Base-by-base conservation (phyloP, 345 rosid species). In the Citrus glauca region DNA sequence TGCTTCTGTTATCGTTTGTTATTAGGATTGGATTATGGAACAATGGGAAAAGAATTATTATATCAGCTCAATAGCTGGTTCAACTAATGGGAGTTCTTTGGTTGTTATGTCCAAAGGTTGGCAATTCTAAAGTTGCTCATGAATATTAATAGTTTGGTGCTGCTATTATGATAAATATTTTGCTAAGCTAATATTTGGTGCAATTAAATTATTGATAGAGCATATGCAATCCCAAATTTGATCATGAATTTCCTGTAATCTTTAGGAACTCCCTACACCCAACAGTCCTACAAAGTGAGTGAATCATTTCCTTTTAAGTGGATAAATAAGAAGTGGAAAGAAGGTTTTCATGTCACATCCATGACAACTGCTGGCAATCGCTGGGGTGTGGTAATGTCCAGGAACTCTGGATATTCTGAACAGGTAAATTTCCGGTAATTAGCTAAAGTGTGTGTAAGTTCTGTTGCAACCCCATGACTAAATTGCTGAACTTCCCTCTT, bases 311-410 rank as follows among this genome's bases (percentile, higher is more conserved):
- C 99, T 66, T 95, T 91, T 85, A 95, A 93, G 79, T 95, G 99
- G 99, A 95, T 95, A 81, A 95, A 93, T 67, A 95, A 95, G 84
- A 95, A 95, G 86, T 95, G 99, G 97, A 95, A 95, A 85, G 99
- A 95, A 88, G 99, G 99, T 10, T 95, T 95, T 82, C 97, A 93
- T 76, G 98, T 95, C 76, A 95, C 99, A 4, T 93, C 99, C 71
- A 92, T 95, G 98, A 93, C 99, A 16, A 93, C 97, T 2, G 94
- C 99, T 17, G 97, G 97, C 64, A 91, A 87, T 83, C 92, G 94
- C 71, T 95, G 98, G 99, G 98, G 92, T 56, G 90, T 95, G 57
- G 99, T 95, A 50, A 93, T 95, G 99, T 95, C 99, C 55, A 88
- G 98, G 66, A 95, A 95, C 81, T 86, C 98, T 38, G 97, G 98